Conservation (phyloP, 2,329 filamentous ascomycete species). For the Fusarium coicis region DNA sequence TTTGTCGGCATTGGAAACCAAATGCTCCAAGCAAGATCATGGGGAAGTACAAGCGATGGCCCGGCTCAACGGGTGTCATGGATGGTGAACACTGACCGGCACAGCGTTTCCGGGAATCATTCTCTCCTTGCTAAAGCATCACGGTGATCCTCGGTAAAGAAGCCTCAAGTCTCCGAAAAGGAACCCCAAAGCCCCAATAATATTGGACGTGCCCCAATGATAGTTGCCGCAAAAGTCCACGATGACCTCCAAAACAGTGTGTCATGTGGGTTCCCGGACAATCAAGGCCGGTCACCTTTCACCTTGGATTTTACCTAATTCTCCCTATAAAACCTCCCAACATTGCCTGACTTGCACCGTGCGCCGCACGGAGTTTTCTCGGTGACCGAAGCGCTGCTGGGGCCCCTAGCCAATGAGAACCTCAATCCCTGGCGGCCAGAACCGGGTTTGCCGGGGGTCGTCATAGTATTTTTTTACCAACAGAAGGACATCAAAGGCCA, state of each 20-base stretch:
- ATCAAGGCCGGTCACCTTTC: slow-evolving; percentile 31
- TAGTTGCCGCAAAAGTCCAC: slow-evolving; percentile 21
- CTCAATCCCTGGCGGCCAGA: slow-evolving; percentile 36
- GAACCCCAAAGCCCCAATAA: slow-evolving; percentile 34
- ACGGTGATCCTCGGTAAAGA: slow-evolving; percentile 38
- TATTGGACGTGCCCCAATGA: slow-evolving; percentile 32
- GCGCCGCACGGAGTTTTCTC: slow-evolving; percentile 34
- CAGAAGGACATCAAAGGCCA: slow-evolving; percentile 44
- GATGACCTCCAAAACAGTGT: slow-evolving; percentile 39
- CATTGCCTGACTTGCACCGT: slow-evolving; percentile 38
- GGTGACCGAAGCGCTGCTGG: slow-evolving; percentile 32
- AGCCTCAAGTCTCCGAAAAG: slow-evolving; percentile 31
- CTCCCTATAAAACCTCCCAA: slow-evolving; percentile 15
- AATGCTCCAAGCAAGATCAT: slow-evolving; percentile 17
- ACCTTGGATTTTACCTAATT: slow-evolving; percentile 9
- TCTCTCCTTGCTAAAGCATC: slow-evolving; percentile 20
- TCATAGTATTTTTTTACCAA: slow-evolving; percentile 46
- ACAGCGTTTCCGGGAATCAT: slow-evolving; percentile 32
- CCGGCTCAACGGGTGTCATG: slow-evolving; percentile 29
- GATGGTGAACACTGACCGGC: slow-evolving; percentile 6
- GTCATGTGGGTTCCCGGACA: slow-evolving; percentile 28
- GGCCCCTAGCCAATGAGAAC: slow-evolving; percentile 34
- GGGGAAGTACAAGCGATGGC: slow-evolving; percentile 27
- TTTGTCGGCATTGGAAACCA: neutral
- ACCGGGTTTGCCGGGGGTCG: slow-evolving; percentile 45